Conservation (phyloP, 345 rosid genomes). For the Excoecaria agallocha region DNA sequence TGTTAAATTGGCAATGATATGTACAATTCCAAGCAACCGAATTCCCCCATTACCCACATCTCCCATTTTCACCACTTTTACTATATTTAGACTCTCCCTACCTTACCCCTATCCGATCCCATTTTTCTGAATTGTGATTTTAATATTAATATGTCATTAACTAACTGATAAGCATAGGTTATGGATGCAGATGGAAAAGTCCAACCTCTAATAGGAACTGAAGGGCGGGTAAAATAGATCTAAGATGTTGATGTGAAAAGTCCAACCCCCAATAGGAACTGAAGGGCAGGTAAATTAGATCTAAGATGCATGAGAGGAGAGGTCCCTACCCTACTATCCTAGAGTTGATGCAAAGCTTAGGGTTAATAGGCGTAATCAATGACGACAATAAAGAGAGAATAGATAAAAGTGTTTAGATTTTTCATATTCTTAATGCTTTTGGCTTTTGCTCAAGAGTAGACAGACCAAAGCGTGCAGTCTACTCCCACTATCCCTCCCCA, state of each 20-base stretch:
- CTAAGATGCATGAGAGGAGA: neutral
- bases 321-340: slow-evolving; percentile 47
- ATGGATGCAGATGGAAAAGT: neutral
- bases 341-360: slow-evolving; percentile 13
- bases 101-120: neutral
- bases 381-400: slow-evolving; percentile 21
- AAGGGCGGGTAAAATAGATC: too few species aligned
- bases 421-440: neutral
- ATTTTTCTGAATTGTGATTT: neutral
- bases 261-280: neutral
- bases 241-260: too few species aligned
- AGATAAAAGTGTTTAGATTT: slow-evolving; percentile 3
- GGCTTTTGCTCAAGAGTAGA: too few species aligned
- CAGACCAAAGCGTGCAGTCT: slow-evolving; percentile 36
- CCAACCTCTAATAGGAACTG: too few species aligned
- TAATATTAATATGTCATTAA: too few species aligned
- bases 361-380: slow-evolving; percentile 36
- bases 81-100: neutral
- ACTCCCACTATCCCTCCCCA: slow-evolving; percentile 28
- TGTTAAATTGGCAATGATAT: neutral
- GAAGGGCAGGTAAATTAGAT: neutral
- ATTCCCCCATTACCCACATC: neutral
- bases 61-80: neutral
- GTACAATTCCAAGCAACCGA: neutral
- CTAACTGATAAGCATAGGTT: too few species aligned